Evolutionary conservation across 139 green algal genomes (phyloP), one percentile per base, ranked within the genome.

Genomic region (Chlamydomonas sp.): DNA sequence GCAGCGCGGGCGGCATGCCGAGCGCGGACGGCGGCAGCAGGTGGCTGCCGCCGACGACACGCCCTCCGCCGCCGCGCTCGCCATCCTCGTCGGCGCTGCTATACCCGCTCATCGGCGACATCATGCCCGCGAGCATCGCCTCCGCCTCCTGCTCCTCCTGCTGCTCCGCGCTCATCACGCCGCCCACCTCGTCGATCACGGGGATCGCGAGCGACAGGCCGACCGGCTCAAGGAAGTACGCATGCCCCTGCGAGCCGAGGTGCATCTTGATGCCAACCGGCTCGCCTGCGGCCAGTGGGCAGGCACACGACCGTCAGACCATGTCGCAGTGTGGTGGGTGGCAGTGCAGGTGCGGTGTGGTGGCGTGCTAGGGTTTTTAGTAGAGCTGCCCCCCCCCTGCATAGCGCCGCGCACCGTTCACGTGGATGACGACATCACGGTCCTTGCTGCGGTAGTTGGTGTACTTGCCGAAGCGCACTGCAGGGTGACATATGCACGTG

Each of bases 401-500:
- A 35, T 6, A 34, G 37, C n/a, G 60, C 60, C 6, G 26, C 16
- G 33, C 43, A 88, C 88, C 86, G 71, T 96, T 96, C 26, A 96
- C 80, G 13, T 69, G 76, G 10, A 96, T 84, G 22, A 79, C 74
- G 10, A 96, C 89, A 16, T 74, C 39, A 36, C 82, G 81, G 65
- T 96, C 84, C 20, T 83, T 81, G 37, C 71, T 81, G 34, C 89
- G 76, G 26, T 94, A 73, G n/a, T 85, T 83, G 2, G 92, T 90
- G 79, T 96, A 97, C 73, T 96, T 96, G 43, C 91, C 91, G 75
- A 97, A 97, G 1, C 92, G 88, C 31, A 97, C 90, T 93, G 84
- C 74, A 67, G 33, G 20, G 3, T n/a, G 34, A 66, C 31, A 37
- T 2, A 68, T 8, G 59, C 28, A 3, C 61, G 26, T 49, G 57